Percentiles rank a stretch among this genome's conserved stretches.
These are phyloP conservation scores for Candida hungchunana DNA, from an alignment of 805 yeast species.

Conservation along the genomic window DNA sequence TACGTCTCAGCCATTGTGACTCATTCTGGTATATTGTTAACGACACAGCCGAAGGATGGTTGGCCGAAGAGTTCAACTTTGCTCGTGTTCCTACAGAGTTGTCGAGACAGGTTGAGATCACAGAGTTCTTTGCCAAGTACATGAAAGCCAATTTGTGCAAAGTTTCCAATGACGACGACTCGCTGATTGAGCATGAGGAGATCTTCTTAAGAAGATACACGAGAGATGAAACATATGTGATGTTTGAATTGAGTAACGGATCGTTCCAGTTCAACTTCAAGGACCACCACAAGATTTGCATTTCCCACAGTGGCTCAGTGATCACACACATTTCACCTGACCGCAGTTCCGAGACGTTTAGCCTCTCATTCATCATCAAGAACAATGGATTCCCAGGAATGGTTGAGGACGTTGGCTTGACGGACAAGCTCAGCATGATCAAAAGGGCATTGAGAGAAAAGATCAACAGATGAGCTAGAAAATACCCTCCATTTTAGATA, in stretches of 20 bases:
- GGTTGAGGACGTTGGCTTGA: slow-evolving; percentile 39
- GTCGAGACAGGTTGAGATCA: slow-evolving; percentile 74
- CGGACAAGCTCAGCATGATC: slow-evolving; percentile 48
- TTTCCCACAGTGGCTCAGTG: slow-evolving; percentile 70
- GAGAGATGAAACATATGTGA: slow-evolving; percentile 72
- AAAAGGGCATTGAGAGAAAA: slow-evolving; percentile 57
- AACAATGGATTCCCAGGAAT: slow-evolving; percentile 44
- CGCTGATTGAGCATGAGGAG: slow-evolving; percentile 46
- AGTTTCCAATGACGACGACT: slow-evolving; percentile 60
- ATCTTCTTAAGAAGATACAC: slow-evolving; percentile 80
- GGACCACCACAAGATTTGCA: slow-evolving; percentile 86
- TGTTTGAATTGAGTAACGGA: slow-evolving; percentile 93
- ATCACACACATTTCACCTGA: slow-evolving; percentile 80
- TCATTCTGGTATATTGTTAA: slow-evolving; percentile 61
- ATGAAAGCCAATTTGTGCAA: slow-evolving; percentile 88
- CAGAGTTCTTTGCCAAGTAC: slow-evolving; percentile 83
- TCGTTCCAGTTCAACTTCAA: slow-evolving; percentile 91
- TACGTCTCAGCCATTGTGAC: slow-evolving; percentile 61
- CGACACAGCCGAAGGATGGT: slow-evolving; percentile 49
- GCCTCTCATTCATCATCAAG: slow-evolving; percentile 44
- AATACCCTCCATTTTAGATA: too few species aligned
- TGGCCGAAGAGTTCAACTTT: slow-evolving; percentile 42
- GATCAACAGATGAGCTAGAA: slow-evolving; percentile 13
- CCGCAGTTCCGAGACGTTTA: slow-evolving; percentile 65
- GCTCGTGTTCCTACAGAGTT: slow-evolving; percentile 42